These are phyloP conservation scores for Beauveria sp. DNA, from an alignment of 2,329 filamentous ascomycete species.

Conservation along the genomic window DNA sequence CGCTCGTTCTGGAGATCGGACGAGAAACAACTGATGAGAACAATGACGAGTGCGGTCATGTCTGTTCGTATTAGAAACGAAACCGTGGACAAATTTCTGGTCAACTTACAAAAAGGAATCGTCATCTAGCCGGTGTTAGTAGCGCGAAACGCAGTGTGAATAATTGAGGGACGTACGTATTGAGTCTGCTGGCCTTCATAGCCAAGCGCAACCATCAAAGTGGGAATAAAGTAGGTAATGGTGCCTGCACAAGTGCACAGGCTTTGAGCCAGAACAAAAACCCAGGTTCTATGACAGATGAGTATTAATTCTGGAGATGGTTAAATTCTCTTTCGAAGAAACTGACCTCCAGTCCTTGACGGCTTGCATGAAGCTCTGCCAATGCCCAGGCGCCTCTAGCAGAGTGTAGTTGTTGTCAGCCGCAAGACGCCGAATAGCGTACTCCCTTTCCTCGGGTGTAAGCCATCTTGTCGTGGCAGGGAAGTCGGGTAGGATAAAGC, in stretches of 20 bases:
- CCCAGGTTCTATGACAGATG: not conserved
- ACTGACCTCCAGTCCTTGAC: slow-evolving; percentile 5
- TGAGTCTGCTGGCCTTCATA: slow-evolving; percentile 8
- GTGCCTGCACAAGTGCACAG: slow-evolving; percentile 10
- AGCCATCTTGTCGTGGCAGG: slow-evolving; percentile 18
- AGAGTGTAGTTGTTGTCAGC: slow-evolving; percentile 2
- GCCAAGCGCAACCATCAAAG: slow-evolving; percentile 4
- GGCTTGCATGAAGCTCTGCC: slow-evolving; percentile 5
- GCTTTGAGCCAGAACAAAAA: slow-evolving; percentile 7
- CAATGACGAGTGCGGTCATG: slow-evolving; percentile 9
- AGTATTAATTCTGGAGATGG: not conserved
- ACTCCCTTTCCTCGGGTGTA: slow-evolving; percentile 18
- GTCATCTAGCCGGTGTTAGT: slow-evolving; percentile 3
- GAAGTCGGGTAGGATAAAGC: slow-evolving; percentile 18
- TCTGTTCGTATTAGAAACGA: not conserved
- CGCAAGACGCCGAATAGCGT: not conserved
- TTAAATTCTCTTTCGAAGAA: too few species aligned
- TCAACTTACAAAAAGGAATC: slow-evolving; percentile 8
- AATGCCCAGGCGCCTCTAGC: not conserved
- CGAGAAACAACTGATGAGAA: slow-evolving; percentile 8
- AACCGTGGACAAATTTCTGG: not conserved
- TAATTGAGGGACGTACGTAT: not conserved
- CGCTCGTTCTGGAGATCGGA: slow-evolving; percentile 10
- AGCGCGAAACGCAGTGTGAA: not conserved
- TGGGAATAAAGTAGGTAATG: slow-evolving; percentile 11